Percentiles rank a stretch among this genome's conserved stretches.
Conservation (phyloP, 331 rosid species). For the Arachis monticola region DNA sequence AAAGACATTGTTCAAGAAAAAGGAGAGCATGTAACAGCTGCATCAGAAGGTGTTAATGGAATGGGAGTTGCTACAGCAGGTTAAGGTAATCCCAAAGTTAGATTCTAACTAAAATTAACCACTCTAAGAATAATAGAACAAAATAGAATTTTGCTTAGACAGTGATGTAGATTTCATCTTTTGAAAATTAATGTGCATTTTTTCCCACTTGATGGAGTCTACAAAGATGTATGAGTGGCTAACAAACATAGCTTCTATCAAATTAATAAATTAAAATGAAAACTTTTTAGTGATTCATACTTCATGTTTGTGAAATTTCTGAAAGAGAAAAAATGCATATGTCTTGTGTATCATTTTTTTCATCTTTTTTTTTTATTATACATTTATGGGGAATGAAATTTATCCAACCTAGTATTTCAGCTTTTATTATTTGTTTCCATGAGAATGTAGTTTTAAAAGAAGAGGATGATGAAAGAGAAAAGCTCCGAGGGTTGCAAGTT, state of each 20-base stretch:
- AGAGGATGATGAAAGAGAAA: background rate
- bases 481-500: background rate
- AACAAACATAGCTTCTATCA: background rate
- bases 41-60: constrained; percentile 67
- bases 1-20: constrained; percentile 51
- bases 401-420: constrained; percentile 17
- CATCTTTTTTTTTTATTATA: background rate
- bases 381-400: constrained; percentile 9
- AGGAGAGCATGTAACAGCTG: constrained; percentile 47
- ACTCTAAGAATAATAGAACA: constrained; percentile 21
- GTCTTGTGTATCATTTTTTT: background rate
- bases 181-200: background rate
- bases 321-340: background rate
- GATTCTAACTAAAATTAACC: constrained; percentile 50
- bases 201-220: background rate
- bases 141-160: constrained; percentile 11
- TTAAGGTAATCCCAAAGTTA: constrained; percentile 91
- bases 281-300: background rate
- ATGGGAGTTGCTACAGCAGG: constrained; percentile 97
- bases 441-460: background rate
- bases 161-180: constrained; percentile 14
- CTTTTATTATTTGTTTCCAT: background rate
- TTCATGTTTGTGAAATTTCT: background rate
- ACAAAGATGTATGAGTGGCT: background rate
- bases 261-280: background rate